phyloP scores from a whole-genome alignment of 192 early-diverging fungal species.

The Neocallimastix lanati region DNA sequence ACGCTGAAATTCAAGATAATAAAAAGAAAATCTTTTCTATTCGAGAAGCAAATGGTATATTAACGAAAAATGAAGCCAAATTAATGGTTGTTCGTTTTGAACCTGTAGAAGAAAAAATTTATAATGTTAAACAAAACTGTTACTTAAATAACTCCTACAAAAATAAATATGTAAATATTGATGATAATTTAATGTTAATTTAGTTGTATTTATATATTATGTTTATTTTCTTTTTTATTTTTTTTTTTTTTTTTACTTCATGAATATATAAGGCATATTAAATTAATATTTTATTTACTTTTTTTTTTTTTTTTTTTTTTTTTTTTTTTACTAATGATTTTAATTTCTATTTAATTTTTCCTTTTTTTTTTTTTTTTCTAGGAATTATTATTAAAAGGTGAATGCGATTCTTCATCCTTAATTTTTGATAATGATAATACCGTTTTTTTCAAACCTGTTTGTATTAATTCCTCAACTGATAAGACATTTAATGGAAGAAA shows the following conservation, averaged over 20 bases:
- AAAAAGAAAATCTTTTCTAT: conserved; percentile 23
- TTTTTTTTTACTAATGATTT: too few relatives aligned
- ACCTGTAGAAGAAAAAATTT: conserved; percentile 20
- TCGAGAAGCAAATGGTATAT: conserved; percentile 20
- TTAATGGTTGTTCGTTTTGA: conserved; percentile 31
- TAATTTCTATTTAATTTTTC: too few relatives aligned
- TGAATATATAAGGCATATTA: too few relatives aligned
- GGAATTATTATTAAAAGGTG: conserved; percentile 22
- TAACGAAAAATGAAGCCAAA: conserved; percentile 22
- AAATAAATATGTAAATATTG: conserved; percentile 20
- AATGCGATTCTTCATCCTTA: conserved; percentile 23
- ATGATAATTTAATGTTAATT: too few relatives aligned
- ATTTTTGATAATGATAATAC: conserved; percentile 18
- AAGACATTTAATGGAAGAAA: conserved; percentile 16
- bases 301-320: too few relatives aligned
- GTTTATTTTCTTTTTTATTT: background rate
- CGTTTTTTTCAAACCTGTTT: conserved; percentile 26
- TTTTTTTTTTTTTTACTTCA: background rate
- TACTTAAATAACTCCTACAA: conserved; percentile 17
- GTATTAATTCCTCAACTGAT: conserved; percentile 15
- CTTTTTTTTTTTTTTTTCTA: too few relatives aligned
- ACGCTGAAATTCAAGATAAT: conserved; percentile 7
- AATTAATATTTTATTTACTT: too few relatives aligned
- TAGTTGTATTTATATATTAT: too few relatives aligned
- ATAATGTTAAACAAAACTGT: conserved; percentile 26